Base-by-base conservation (phyloP, 1,284 basidiomycete species). In the Agroathelia rolfsii region DNA sequence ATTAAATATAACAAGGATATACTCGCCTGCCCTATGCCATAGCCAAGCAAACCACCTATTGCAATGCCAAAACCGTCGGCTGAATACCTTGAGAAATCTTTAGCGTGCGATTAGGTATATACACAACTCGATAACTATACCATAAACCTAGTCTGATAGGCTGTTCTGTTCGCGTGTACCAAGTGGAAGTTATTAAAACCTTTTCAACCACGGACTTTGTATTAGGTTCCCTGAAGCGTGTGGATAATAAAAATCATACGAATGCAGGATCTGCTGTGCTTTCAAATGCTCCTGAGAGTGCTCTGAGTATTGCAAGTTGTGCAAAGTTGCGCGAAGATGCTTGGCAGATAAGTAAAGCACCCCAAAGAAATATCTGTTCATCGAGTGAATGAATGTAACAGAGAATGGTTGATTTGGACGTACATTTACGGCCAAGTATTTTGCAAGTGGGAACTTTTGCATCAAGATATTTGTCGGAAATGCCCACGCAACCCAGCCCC, bases 381-480 rank as follows among this genome's bases (percentile, higher is more conserved):
- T 11, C 17, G 11, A 13, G 8, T 7, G 13, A 14, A 14, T 9
- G 8, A n/a, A n/a, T n/a, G n/a, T n/a, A 24, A 25, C 18, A 20
- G 12, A 4, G 21, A 14, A 12, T n/a, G 17, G 35, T 24, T n/a
- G n/a, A n/a, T n/a, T 5, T 12, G 34, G 16, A 37, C 42, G 15
- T 3, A 45, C 46, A 43, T 64, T 64, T 41, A 55, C 42, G 6
- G 56, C 57, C 27, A 68, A 55, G 41, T 65, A 66, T 27, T 59
- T 59, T 11, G 57, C 58, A 0, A 59, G 50, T 1, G 62, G 63
- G n/a, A 50, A 59, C 22, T 56, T 53, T 37, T 65, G 63, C 57
- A 66, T 61, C 30, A 66, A 42, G 19, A 66, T 32, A 43, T 66
- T 66, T 7, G 62, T 59, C 0, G 65, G 65, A 27, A 66, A 53